Evolutionary conservation across 225 moss, liverwort and hornwort genomes (phyloP).

Genomic region (Sphagnum contortum): DNA sequence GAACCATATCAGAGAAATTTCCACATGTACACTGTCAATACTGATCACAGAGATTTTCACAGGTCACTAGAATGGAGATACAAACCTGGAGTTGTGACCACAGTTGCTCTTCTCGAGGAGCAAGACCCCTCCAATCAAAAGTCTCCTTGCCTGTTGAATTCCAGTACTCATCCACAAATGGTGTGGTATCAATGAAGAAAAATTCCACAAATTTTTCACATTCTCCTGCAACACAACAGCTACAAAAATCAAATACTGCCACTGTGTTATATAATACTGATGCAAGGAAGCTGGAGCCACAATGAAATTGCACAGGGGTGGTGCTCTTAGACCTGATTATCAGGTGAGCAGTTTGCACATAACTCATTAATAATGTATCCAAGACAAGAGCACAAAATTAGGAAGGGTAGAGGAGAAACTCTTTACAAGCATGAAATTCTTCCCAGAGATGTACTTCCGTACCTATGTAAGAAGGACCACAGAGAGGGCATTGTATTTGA

Average conservation of each 20-base stretch:
- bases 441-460: slow-evolving; percentile 1
- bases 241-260: background rate
- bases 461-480: slow-evolving; percentile 32
- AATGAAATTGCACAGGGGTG: background rate
- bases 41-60: too few species aligned
- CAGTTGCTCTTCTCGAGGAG: slow-evolving; percentile 43
- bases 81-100: slow-evolving; percentile 43
- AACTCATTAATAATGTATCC: background rate
- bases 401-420: too few species aligned
- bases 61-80: slow-evolving; percentile 4
- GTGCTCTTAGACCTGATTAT: too few species aligned
- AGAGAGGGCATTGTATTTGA: slow-evolving; percentile 47
- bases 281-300: background rate
- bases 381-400: too few species aligned
- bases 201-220: slow-evolving; percentile 43
- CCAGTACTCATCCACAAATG: slow-evolving; percentile 68
- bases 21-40: too few species aligned
- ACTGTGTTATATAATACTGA: too few species aligned
- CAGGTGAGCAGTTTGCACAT: background rate
- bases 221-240: slow-evolving; percentile 14
- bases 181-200: slow-evolving; percentile 71
- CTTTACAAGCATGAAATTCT: too few species aligned
- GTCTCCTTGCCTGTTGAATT: slow-evolving; percentile 7
- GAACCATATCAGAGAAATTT: too few species aligned
- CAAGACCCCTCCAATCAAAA: slow-evolving; percentile 60